Conservation (phyloP, 768 basidiomycete genomes). For the Chalciporus pseudorubinellus region DNA sequence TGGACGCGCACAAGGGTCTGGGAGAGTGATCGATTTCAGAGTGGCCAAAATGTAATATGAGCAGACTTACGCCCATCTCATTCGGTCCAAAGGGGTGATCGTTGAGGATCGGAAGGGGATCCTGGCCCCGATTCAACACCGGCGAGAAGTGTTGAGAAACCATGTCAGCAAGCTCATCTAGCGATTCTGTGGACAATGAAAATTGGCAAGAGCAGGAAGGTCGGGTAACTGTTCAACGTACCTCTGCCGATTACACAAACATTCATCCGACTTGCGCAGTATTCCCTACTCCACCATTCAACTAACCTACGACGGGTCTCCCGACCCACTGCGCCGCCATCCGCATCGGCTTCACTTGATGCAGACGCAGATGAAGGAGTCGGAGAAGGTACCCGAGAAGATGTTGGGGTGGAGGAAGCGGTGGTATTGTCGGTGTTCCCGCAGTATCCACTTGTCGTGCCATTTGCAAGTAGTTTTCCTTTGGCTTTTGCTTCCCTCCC, state of each 20-base stretch:
- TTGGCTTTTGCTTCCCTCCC: constrained; percentile 56
- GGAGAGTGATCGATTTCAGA: constrained; percentile 19
- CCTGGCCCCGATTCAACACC: constrained; percentile 59
- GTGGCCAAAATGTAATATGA: not conserved
- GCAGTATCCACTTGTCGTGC: constrained; percentile 30
- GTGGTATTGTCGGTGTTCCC: constrained; percentile 12
- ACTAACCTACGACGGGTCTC: constrained; percentile 76
- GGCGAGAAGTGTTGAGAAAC: constrained; percentile 70
- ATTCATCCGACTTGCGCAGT: constrained; percentile 80
- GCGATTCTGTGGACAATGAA: constrained; percentile 50
- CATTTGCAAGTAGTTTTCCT: constrained; percentile 37
- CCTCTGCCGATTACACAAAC: constrained; percentile 80
- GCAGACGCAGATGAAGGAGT: constrained; percentile 53
- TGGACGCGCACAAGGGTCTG: constrained; percentile 82
- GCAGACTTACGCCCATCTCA: constrained; percentile 64
- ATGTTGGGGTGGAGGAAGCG: constrained; percentile 41
- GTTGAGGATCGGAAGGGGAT: constrained; percentile 57
- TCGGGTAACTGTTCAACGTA: constrained; percentile 22
- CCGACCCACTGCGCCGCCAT: constrained; percentile 74
- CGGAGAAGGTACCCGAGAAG: constrained; percentile 59
- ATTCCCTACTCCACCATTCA: constrained; percentile 83
- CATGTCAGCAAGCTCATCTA: constrained; percentile 67
- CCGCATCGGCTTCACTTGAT: constrained; percentile 61
- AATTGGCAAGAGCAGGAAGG: not conserved
- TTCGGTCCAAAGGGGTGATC: constrained; percentile 77